Conservation (phyloP, 805 yeast species). For the Debaryomyces maramus region DNA sequence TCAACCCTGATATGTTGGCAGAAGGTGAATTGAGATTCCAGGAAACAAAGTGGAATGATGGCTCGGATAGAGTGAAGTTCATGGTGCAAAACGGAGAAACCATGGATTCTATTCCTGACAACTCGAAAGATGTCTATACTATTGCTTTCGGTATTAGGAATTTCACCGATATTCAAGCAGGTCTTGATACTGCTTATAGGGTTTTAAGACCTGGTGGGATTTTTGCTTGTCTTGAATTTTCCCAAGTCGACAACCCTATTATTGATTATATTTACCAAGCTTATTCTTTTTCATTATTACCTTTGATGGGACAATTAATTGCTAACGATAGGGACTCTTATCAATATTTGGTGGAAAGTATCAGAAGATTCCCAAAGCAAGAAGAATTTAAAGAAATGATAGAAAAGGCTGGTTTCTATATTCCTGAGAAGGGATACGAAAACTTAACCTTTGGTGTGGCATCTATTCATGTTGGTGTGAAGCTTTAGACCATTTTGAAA, state of each 20-base stretch:
- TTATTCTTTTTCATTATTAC: slow-evolving; percentile 84
- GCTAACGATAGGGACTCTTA: slow-evolving; percentile 96
- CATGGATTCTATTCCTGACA: slow-evolving; percentile 77
- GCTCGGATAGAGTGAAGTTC: slow-evolving; percentile 65
- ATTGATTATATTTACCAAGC: slow-evolving; percentile 79
- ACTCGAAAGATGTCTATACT: slow-evolving; percentile 92
- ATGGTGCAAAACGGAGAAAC: slow-evolving; percentile 91
- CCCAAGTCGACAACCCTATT: slow-evolving; percentile 80
- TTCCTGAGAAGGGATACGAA: slow-evolving; percentile 87
- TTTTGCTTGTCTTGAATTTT: slow-evolving; percentile 93
- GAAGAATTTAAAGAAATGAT: slow-evolving; percentile 90
- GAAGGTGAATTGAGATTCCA: slow-evolving; percentile 84
- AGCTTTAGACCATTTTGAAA: slow-evolving; percentile 45
- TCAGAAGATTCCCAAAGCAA: slow-evolving; percentile 87
- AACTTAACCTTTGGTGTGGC: slow-evolving; percentile 93
- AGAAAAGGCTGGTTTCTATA: slow-evolving; percentile 89
- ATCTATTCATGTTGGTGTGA: slow-evolving; percentile 93
- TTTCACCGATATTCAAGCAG: slow-evolving; percentile 92
- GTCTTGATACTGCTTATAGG: slow-evolving; percentile 91
- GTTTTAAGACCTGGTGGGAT: slow-evolving; percentile 97
- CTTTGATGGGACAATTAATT: slow-evolving; percentile 92
- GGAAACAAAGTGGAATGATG: slow-evolving; percentile 59
- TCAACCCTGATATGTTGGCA: slow-evolving; percentile 91
- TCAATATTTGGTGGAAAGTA: slow-evolving; percentile 94
- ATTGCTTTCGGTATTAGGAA: slow-evolving; percentile 97